Conservation (phyloP, 2,329 filamentous ascomycete species). For the Beauveria brongniartii region DNA sequence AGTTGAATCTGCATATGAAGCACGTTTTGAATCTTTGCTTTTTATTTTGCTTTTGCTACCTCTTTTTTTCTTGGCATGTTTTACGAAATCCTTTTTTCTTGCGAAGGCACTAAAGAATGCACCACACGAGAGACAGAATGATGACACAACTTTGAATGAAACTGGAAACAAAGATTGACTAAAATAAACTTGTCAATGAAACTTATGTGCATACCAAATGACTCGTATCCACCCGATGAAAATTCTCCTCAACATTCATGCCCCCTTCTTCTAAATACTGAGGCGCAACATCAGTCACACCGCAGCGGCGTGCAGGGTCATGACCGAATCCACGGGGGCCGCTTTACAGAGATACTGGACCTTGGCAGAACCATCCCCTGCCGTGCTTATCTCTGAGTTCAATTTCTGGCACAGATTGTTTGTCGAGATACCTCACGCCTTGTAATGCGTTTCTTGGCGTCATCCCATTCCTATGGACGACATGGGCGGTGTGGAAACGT, state of each 20-base stretch:
- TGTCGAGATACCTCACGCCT: neutral
- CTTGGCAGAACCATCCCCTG: too few relatives aligned
- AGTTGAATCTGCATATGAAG: neutral
- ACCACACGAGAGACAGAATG: neutral
- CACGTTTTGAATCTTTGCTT: neutral
- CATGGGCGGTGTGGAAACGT: too few relatives aligned
- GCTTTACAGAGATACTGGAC: neutral
- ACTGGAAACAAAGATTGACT: neutral
- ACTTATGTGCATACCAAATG: neutral
- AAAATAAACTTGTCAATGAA: neutral
- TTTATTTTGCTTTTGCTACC: neutral
- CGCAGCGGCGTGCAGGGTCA: neutral
- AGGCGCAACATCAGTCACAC: too few relatives aligned
- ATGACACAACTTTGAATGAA: neutral
- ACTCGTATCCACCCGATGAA: neutral
- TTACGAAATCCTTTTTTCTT: neutral
- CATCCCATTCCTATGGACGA: too few relatives aligned
- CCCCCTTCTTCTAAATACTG: neutral
- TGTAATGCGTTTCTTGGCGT: too few relatives aligned
- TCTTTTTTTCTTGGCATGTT: neutral
- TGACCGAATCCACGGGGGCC: conserved; percentile 2
- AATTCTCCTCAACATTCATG: neutral
- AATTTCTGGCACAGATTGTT: too few relatives aligned
- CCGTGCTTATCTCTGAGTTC: too few relatives aligned
- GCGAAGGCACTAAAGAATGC: too few relatives aligned